Percentiles rank a stretch among this genome's conserved stretches.
phyloP scores from a whole-genome alignment of 257 asterid genomes.

The Fraxinus americana region DNA sequence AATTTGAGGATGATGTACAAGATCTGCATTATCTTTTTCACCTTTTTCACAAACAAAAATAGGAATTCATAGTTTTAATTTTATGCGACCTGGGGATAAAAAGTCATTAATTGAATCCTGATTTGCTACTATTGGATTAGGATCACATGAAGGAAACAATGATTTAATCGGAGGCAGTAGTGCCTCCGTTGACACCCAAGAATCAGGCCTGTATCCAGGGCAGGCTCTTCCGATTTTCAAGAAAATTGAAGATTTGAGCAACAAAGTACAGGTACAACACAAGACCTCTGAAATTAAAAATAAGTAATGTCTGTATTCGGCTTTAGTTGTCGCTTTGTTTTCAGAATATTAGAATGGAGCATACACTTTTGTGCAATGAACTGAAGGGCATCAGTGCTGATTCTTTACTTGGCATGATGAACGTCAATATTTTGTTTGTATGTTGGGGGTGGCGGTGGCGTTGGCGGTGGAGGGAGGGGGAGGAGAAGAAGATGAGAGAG shows the following conservation, averaged over 20 bases:
- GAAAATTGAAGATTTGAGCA: constrained; percentile 34
- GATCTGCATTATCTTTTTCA: neutral
- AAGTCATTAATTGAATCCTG: neutral
- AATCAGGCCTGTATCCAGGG: constrained; percentile 26
- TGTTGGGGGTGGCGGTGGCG: no score
- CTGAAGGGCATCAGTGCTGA: constrained; percentile 61
- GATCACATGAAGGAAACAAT: constrained; percentile 15
- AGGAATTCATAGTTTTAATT: neutral
- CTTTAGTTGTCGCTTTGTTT: neutral
- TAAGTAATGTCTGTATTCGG: neutral
- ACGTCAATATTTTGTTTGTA: no score
- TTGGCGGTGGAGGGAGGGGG: no score
- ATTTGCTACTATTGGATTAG: constrained; percentile 17
- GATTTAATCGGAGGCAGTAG: constrained; percentile 22
- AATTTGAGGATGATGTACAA: neutral
- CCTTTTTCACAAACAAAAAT: neutral
- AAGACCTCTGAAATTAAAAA: neutral
- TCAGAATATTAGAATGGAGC: constrained; percentile 41
- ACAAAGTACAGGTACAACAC: constrained; percentile 34
- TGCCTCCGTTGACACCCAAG: constrained; percentile 31
- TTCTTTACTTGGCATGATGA: constrained; percentile 59
- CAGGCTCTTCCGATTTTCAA: constrained; percentile 35
- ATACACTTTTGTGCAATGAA: constrained; percentile 51
- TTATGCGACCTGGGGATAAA: no score
- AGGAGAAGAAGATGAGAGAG: no score